Conservation (phyloP, 1,284 basidiomycete species). For the Fomitopsis schrenkii region DNA sequence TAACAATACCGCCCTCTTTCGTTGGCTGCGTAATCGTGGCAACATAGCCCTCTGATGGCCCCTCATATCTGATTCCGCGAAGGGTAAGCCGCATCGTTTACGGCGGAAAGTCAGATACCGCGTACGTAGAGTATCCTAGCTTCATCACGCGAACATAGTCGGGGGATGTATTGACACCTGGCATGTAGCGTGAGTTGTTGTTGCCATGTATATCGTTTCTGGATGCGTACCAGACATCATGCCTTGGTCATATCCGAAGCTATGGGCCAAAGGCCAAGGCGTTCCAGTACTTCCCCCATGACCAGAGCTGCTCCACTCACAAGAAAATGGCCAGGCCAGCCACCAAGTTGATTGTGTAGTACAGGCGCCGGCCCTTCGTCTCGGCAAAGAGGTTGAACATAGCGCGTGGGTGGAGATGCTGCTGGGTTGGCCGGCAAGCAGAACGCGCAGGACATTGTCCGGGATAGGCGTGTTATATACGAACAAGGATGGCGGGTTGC, state of each 20-base stretch:
- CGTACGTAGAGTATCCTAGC: constrained; percentile 35
- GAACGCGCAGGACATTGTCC: not conserved
- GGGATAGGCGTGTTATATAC: not conserved
- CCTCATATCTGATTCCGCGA: constrained; percentile 29
- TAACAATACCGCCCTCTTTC: constrained; percentile 49
- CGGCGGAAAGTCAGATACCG: not conserved
- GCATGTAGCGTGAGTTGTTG: not conserved
- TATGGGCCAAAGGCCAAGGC: constrained; percentile 10
- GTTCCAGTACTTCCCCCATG: not conserved
- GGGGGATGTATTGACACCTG: constrained; percentile 43
- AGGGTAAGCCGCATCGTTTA: constrained; percentile 5
- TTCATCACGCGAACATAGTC: constrained; percentile 44
- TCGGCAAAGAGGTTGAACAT: constrained; percentile 18
- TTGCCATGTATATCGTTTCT: not conserved
- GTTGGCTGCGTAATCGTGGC: constrained; percentile 47
- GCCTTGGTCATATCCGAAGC: constrained; percentile 54
- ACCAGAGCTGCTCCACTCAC: constrained; percentile 27
- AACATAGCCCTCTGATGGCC: constrained; percentile 40
- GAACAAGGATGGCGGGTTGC: not conserved
- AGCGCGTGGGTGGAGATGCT: not conserved
- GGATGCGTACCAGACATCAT: constrained; percentile 41
- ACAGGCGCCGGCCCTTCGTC: constrained; percentile 22
- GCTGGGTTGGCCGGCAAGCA: not conserved
- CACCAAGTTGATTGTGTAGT: constrained; percentile 32
- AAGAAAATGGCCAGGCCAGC: constrained; percentile 47